Percentiles rank a stretch among this genome's conserved stretches.
These are phyloP conservation scores for Trichophyton verrucosum DNA, from an alignment of 2,329 filamentous ascomycete species.

Conservation along the genomic window DNA sequence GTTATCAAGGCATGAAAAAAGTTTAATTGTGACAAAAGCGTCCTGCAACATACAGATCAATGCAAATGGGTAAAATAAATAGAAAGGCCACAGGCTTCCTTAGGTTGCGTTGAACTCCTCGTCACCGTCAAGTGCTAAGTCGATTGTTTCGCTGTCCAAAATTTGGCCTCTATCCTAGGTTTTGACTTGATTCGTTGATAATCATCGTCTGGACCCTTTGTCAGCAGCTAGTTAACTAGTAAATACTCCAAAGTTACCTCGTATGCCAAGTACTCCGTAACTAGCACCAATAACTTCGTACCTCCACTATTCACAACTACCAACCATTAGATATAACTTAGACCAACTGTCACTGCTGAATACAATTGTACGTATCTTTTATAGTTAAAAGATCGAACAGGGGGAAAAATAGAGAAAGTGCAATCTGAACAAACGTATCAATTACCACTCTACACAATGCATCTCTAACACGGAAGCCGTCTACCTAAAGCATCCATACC, in stretches of 20 bases:
- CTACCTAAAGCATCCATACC: not conserved
- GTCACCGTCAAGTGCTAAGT: not conserved
- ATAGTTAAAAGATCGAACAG: not conserved
- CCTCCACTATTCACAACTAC: too few species aligned
- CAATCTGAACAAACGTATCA: too few species aligned
- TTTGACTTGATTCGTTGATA: not conserved
- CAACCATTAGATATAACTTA: too few species aligned
- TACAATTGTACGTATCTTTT: too few species aligned
- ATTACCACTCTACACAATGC: not conserved
- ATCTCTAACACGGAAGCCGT: not conserved
- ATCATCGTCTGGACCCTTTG: not conserved
- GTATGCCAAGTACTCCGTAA: too few species aligned
- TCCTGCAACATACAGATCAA: not conserved
- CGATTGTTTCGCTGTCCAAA: not conserved
- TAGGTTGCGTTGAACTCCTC: not conserved
- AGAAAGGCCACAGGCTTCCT: not conserved
- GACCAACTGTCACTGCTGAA: too few species aligned
- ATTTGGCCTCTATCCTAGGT: not conserved
- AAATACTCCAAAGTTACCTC: too few species aligned
- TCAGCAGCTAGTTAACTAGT: not conserved
- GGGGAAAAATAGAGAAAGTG: not conserved
- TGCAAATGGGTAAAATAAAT: not conserved
- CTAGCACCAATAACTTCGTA: too few species aligned
- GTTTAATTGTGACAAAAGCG: not conserved
- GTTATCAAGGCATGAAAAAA: not conserved